Evolutionary conservation across 2,329 filamentous ascomycete genomes (phyloP), one percentile per base, ranked within the genome.

Genomic region (Alternaria gansuensis): DNA sequence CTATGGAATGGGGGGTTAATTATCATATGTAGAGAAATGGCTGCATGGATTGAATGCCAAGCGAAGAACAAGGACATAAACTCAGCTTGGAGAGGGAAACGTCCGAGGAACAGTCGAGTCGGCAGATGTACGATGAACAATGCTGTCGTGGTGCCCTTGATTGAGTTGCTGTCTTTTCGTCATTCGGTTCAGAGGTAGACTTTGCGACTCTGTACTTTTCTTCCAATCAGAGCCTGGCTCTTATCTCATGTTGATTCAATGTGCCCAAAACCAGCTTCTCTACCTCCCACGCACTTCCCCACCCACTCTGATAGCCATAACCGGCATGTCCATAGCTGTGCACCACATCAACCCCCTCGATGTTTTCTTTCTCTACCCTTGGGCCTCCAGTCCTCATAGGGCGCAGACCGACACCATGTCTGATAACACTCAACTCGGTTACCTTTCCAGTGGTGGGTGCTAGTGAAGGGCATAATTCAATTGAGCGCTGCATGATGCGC

Each of bases 301-400:
- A 83, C 17, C 72, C 74, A 11, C 76, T 78, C 75, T 83, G 81
- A 71, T 84, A 97, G 10, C 93, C 93, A 83, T 90, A 92, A 2
- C 90, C 90, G 1, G 87, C 88, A 75, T 93, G 90, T 0, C 90
- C 91, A 67, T 93, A 93, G 69, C 92, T 90, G 75, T 94, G 91
- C 53, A 95, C 88, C n/a, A 93, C 84, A 76, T 84, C 84, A 3
- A 86, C 83, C 6, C 85, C 87, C 7, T 59, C 69, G 43, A 92
- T 84, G 63, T 79, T 81, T 74, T 93, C 90, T 71, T 82, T 88
- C 78, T 96, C 92, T 13, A 96, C 81, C 57, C 93, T 84, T 21
- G 91, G 87, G 0, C 93, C 93, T 1, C 85, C 89, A 55, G 87
- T 83, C 51, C 93, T 82, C 73, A 89, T 86, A 5, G 93, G 93